Evolutionary conservation across 139 green algal species (phyloP), one percentile per base, ranked within the genome.

Genomic region (Haematococcus lacustris): DNA sequence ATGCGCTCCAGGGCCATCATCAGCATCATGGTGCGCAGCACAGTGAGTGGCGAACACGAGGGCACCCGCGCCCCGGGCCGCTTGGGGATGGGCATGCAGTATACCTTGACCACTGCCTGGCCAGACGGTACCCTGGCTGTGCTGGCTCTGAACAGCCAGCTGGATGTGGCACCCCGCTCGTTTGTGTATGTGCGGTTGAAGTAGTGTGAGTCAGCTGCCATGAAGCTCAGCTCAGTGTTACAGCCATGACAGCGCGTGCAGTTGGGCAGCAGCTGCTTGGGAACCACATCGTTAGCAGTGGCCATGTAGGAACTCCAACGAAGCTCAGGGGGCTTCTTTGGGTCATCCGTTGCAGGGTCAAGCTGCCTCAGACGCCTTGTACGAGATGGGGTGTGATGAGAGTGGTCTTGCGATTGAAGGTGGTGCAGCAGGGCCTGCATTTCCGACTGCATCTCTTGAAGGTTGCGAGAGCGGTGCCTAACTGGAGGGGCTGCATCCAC

Each of bases 81-180:
- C 75, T 82, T 82, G 43, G 38, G n/a, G 2, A 78, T 37, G 23
- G 78, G 78, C 51, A 84, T 51, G 71, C 78, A 84, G 43, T 75
- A 84, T 28, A 78, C 0, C 78, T 84, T 84, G 25, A 80, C 71
- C 26, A 84, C 59, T 1, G 78, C 78, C 64, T 41, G 13, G 37
- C 71, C 66, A 0, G 25, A 59, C 1, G 59, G 38, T 17, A 66
- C 73, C 2, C 38, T 43, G 67, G 73, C 73, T 35, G 77, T 76
- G 26, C 61, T 64, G 26, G 72, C 51, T 3, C 47, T 53, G 66
- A 78, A 82, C 5, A 77, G 60, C 71, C 71, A 82, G 26, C 53
- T 78, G 50, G 30, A 47, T 59, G 71, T 77, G 43, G 76, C 76
- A 2, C 75, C 75, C 41, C 39, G 33, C 53, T 80, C 75, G 40